Evolutionary conservation across 345 rosid species (phyloP), one percentile per base, ranked within the genome.

Genomic region (Gossypium anomalum): DNA sequence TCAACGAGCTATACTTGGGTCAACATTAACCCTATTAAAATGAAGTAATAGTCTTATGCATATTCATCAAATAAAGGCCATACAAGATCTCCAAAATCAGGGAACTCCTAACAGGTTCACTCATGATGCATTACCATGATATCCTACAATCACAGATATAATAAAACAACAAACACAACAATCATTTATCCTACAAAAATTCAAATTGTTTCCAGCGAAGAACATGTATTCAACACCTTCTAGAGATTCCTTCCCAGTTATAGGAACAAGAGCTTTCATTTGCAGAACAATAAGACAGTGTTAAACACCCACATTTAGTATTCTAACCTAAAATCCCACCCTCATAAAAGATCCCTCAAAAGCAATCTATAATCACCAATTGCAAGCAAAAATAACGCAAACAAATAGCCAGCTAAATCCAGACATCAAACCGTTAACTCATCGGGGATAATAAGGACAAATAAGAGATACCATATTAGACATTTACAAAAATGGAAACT

Each of bases 401-500:
- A 68, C 64, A 25, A 59, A 25, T 60, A 60, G 64, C 43, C 43
- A 60, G 27, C n/a, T 60, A 12, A 69, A 70, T 34, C 61, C 61
- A 70, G 25, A 70, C 59, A 27, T 52, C 48, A 19, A 27, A 73
- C 16, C 48, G 57, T 48, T 11, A 78, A 66, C 14, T 23, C 49
- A 70, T 58, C 25, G 2, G 60, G 61, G 61, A 57, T 5, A 60
- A 60, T 25, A 60, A 27, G 3, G 64, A 60, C 64, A 60, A 59
- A 27, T 59, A 59, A 6, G n/a, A 60, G 41, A 25, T 27, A 23
- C 43, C 64, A 60, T 27, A 60, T 60, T 13, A 25, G 64, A 59
- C 64, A 25, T 25, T 25, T 19, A 59, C 25, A 15, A 23, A 59
- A 59, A 59, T 59, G 41, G 41, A 59, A 59, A 59, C 64, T 12